These are phyloP conservation scores for Septoria linicola DNA, from an alignment of 2,329 filamentous ascomycete species.

Conservation along the genomic window DNA sequence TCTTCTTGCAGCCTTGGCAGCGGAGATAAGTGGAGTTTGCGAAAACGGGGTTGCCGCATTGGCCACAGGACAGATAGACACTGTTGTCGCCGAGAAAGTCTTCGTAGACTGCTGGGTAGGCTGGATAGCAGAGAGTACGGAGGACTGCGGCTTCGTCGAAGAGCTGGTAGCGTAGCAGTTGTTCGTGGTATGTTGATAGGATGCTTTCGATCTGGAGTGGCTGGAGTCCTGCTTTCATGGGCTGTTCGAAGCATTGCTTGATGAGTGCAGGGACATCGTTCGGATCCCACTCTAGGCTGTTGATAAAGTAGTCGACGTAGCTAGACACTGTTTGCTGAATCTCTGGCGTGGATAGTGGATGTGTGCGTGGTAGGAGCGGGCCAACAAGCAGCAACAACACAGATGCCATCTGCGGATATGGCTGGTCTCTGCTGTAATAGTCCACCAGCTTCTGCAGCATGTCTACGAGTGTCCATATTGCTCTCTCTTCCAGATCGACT, in stretches of 20 bases:
- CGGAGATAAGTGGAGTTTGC: slow-evolving; percentile 51
- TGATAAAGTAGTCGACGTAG: slow-evolving; percentile 45
- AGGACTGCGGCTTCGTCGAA: slow-evolving; percentile 56
- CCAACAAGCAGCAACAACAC: slow-evolving; percentile 48
- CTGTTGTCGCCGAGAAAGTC: slow-evolving; percentile 55
- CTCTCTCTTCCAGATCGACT: slow-evolving; percentile 31
- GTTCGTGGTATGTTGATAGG: slow-evolving; percentile 58
- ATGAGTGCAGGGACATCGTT: slow-evolving; percentile 41
- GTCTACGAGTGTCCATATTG: slow-evolving; percentile 43
- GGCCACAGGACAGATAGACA: slow-evolving; percentile 56
- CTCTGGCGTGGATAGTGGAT: slow-evolving; percentile 35
- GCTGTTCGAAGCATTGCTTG: slow-evolving; percentile 41
- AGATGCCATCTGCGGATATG: slow-evolving; percentile 50
- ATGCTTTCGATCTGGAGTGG: slow-evolving; percentile 56
- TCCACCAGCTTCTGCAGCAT: slow-evolving; percentile 45
- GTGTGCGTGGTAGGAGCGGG: slow-evolving; percentile 47
- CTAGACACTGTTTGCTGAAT: slow-evolving; percentile 39
- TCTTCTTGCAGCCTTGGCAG: slow-evolving; percentile 52
- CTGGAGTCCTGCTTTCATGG: slow-evolving; percentile 47
- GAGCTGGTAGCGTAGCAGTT: slow-evolving; percentile 49
- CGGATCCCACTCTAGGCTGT: slow-evolving; percentile 32
- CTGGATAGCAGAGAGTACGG: slow-evolving; percentile 56
- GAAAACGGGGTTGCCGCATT: slow-evolving; percentile 55
- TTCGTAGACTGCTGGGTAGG: slow-evolving; percentile 58
- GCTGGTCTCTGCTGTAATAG: slow-evolving; percentile 43